These are phyloP conservation scores for Trichocladium antarcticum DNA, from an alignment of 495 filamentous ascomycete genomes.

Conservation along the genomic window DNA sequence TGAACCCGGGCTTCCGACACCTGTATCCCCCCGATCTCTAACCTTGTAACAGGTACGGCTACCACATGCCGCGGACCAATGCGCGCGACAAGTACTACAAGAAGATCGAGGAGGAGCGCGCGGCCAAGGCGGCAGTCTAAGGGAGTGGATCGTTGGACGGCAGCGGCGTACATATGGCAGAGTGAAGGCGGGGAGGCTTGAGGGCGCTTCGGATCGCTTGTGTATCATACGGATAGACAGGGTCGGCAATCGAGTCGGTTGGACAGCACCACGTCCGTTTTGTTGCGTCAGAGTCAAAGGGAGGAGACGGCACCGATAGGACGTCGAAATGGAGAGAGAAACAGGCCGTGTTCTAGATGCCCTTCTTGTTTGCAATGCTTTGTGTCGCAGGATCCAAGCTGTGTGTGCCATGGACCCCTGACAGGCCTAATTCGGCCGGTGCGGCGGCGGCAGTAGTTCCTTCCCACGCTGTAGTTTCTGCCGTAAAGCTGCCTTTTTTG, in stretches of 20 bases:
- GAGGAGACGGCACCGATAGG: background rate
- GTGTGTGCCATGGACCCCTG: background rate
- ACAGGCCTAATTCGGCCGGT: background rate
- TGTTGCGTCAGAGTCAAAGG: background rate
- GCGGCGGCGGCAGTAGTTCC: conserved; percentile 13
- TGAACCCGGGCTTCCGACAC: background rate
- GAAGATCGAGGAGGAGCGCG: conserved; percentile 38
- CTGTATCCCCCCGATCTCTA: conserved; percentile 10
- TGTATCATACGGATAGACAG: conserved; percentile 15
- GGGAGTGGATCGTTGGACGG: background rate
- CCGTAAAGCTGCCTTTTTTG: conserved; percentile 50
- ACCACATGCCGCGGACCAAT: conserved; percentile 41
- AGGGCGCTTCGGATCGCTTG: background rate
- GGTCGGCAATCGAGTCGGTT: conserved; percentile 9
- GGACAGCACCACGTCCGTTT: conserved; percentile 8
- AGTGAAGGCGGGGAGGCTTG: background rate
- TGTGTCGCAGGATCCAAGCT: background rate
- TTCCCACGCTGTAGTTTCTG: conserved; percentile 80
- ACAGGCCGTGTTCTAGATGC: background rate
- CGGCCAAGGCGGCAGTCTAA: conserved; percentile 21
- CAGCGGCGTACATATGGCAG: background rate
- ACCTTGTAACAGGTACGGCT: conserved; percentile 37
- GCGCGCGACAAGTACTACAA: conserved; percentile 39
- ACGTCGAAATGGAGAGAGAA: background rate
- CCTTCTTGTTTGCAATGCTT: background rate